Evolutionary conservation across 2,329 filamentous ascomycete species (phyloP).

Genomic region (Elsinoe necatrix): DNA sequence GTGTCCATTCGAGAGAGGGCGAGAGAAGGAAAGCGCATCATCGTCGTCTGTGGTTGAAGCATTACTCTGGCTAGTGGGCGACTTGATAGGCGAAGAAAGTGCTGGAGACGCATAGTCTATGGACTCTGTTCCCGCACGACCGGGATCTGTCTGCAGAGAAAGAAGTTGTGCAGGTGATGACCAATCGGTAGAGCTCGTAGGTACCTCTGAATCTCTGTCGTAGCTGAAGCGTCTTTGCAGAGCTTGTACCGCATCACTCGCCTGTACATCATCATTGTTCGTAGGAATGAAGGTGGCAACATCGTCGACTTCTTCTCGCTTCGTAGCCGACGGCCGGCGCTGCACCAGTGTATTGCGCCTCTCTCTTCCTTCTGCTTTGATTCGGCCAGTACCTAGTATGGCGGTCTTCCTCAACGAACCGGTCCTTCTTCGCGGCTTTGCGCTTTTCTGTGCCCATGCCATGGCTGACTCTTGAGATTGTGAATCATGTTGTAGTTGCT

Average conservation of each 20-base stretch:
- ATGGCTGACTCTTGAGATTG: slow-evolving; percentile 43
- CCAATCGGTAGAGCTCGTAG: slow-evolving; percentile 6
- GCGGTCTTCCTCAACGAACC: slow-evolving; percentile 84
- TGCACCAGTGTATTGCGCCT: slow-evolving; percentile 33
- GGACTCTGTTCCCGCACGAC: slow-evolving; percentile 10
- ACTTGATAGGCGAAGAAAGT: slow-evolving; percentile 22
- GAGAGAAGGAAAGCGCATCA: slow-evolving; percentile 58
- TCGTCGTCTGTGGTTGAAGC: slow-evolving; percentile 79
- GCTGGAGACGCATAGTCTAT: slow-evolving; percentile 9
- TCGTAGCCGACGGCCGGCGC: slow-evolving; percentile 25
- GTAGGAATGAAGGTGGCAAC: slow-evolving; percentile 22
- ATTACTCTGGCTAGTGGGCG: slow-evolving; percentile 45
- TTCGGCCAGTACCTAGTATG: slow-evolving; percentile 61
- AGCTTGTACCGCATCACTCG: slow-evolving; percentile 21
- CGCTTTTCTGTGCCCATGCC: slow-evolving; percentile 35
- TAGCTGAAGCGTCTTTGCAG: slow-evolving; percentile 32
- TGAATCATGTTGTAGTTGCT: slow-evolving; percentile 26
- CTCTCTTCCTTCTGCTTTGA: slow-evolving; percentile 50
- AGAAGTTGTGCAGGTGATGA: slow-evolving; percentile 15
- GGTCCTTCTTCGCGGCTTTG: slow-evolving; percentile 59
- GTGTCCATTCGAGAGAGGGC: slow-evolving; percentile 22
- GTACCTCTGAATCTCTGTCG: slow-evolving; percentile 28
- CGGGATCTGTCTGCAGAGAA: slow-evolving; percentile 15
- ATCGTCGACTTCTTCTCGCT: slow-evolving; percentile 21
- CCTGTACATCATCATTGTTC: slow-evolving; percentile 14